phyloP scores from a whole-genome alignment of 192 early-diverging fungal genomes.

The Coemansia reversa region DNA sequence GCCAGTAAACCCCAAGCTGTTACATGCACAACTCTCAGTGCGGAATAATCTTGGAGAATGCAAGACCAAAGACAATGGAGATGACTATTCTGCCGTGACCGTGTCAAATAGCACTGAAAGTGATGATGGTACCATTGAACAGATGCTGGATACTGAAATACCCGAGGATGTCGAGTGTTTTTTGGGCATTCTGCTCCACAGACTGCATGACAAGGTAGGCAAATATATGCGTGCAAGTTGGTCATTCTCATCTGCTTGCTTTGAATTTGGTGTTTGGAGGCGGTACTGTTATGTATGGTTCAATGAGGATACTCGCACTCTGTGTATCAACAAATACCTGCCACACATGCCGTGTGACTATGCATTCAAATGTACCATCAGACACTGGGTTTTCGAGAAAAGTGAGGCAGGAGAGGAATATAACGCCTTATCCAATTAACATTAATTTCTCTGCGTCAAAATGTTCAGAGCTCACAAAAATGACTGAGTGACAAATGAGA shows the following conservation, averaged over 20 bases:
- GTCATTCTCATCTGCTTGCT: not conserved
- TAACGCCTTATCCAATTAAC: too few species aligned
- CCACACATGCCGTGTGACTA: constrained; percentile 1
- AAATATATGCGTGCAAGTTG: constrained; percentile 31
- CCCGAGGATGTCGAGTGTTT: constrained; percentile 81
- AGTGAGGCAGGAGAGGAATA: too few species aligned
- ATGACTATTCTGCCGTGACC: not conserved
- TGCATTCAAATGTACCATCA: not conserved
- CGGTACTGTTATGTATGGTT: too few species aligned
- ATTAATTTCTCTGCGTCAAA: too few species aligned
- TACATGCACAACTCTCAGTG: constrained; percentile 48
- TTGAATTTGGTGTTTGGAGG: too few species aligned
- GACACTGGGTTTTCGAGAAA: too few species aligned
- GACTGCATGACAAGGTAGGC: constrained; percentile 71
- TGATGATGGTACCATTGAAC: constrained; percentile 35
- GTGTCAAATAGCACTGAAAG: constrained; percentile 9
- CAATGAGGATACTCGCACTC: too few species aligned
- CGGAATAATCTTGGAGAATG: constrained; percentile 16
- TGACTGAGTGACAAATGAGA: too few species aligned
- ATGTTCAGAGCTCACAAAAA: too few species aligned
- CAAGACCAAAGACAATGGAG: not conserved
- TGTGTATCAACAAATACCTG: constrained; percentile 1
- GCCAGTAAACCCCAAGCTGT: constrained; percentile 63
- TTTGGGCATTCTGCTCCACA: constrained; percentile 79
- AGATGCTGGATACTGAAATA: constrained; percentile 69